Evolutionary conservation across 441 rosid genomes (phyloP).

Genomic region (Macaranga tanarius): DNA sequence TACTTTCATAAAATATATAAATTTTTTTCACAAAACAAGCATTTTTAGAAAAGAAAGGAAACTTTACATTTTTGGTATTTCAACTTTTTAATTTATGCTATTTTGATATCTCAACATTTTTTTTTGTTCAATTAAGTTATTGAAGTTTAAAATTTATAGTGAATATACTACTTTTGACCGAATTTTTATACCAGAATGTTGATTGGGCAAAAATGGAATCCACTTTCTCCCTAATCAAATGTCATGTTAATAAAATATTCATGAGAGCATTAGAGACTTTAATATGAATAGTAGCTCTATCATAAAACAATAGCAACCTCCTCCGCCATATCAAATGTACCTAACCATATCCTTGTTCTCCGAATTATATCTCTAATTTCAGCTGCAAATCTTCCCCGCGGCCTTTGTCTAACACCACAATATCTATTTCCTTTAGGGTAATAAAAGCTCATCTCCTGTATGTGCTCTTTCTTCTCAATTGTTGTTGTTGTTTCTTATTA

Average conservation of each 20-base stretch:
- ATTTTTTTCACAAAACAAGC: too few relatives aligned
- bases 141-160: too few relatives aligned
- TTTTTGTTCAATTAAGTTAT: too few relatives aligned
- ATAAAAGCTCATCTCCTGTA: slow-evolving; percentile 1
- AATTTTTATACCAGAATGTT: too few relatives aligned
- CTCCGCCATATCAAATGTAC: slow-evolving; percentile 71
- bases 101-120: too few relatives aligned
- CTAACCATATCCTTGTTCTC: slow-evolving; percentile 61
- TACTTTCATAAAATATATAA: too few relatives aligned
- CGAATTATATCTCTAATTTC: slow-evolving; percentile 74
- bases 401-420: slow-evolving; percentile 71
- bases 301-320: slow-evolving; percentile 83
- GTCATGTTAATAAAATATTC: slow-evolving; percentile 50
- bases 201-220: too few relatives aligned
- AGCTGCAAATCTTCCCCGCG: slow-evolving; percentile 88
- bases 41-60: too few relatives aligned
- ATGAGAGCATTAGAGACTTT: slow-evolving; percentile 65
- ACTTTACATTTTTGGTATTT: too few relatives aligned
- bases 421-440: slow-evolving; percentile 38
- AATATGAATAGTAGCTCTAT: slow-evolving; percentile 62
- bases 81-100: too few relatives aligned
- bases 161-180: too few relatives aligned
- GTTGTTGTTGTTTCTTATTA: background rate
- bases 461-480: background rate
- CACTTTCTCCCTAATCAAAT: too few relatives aligned